These are phyloP conservation scores for Leptographium flavum DNA, from an alignment of 2,329 filamentous ascomycete genomes.

Conservation along the genomic window DNA sequence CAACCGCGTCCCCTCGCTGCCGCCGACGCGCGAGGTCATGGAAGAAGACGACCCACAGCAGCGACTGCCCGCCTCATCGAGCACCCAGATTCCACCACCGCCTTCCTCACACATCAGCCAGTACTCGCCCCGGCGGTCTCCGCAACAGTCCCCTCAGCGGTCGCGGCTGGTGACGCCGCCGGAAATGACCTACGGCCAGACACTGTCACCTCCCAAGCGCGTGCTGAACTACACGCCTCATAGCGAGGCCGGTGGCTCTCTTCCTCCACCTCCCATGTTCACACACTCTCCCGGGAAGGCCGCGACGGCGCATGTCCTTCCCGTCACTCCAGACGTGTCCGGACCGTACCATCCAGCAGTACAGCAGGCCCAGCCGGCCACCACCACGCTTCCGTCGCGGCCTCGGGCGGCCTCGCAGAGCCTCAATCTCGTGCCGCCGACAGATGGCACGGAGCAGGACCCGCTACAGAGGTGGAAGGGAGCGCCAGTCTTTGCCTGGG, in stretches of 20 bases:
- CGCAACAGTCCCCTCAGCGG: conserved; percentile 5
- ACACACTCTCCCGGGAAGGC: conserved; percentile 19
- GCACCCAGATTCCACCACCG: not conserved
- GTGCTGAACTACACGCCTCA: conserved; percentile 37
- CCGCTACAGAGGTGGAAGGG: conserved; percentile 84
- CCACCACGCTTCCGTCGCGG: conserved; percentile 15
- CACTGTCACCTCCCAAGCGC: conserved; percentile 42
- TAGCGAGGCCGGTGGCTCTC: conserved; percentile 28
- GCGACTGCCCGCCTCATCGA: conserved; percentile 10
- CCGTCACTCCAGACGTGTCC: not conserved
- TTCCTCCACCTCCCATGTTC: conserved; percentile 38
- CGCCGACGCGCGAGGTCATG: conserved; percentile 47
- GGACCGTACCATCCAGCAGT: not conserved
- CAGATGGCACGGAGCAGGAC: conserved; percentile 56
- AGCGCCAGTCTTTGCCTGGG: conserved; percentile 74
- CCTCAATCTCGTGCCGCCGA: conserved; percentile 45
- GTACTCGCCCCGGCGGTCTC: no score
- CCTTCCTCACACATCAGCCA: no score
- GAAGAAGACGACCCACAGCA: conserved; percentile 31
- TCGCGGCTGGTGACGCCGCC: conserved; percentile 21
- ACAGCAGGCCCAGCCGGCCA: not conserved
- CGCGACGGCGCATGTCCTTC: conserved; percentile 35
- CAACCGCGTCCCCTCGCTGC: conserved; percentile 41
- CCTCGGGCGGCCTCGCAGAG: conserved; percentile 38
- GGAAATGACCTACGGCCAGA: conserved; percentile 2